A percentile compares a stretch with the other conserved stretches of the same genome.
Conservation (phyloP, 1,284 basidiomycete species). For the Ganoderma boninense region DNA sequence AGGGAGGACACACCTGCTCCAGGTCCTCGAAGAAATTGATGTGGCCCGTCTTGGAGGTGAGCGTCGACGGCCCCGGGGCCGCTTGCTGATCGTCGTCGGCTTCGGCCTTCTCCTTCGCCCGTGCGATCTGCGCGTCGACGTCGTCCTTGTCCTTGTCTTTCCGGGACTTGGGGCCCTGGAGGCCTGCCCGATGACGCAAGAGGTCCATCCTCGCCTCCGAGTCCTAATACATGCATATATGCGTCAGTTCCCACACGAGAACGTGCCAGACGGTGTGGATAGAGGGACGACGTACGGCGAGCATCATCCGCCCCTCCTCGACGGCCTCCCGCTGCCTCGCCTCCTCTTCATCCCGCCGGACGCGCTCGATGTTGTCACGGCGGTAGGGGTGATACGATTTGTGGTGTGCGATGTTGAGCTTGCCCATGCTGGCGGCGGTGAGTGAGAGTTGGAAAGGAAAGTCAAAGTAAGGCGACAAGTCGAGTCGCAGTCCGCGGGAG, state of each 20-base stretch:
- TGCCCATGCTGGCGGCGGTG: conserved; percentile 71
- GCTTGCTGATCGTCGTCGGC: too few species aligned
- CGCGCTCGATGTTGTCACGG: conserved; percentile 84
- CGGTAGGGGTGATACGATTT: conserved; percentile 91
- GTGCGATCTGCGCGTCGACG: conserved; percentile 13
- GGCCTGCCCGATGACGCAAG: conserved; percentile 67
- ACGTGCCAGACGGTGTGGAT: too few species aligned
- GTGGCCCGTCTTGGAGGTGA: conserved; percentile 58
- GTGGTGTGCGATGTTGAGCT: conserved; percentile 88
- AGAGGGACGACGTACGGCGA: conserved; percentile 67
- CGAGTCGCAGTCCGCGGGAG: too few species aligned
- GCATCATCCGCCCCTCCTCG: conserved; percentile 73
- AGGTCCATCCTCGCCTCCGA: conserved; percentile 80
- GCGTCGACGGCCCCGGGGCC: conserved; percentile 44
- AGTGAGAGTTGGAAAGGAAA: too few species aligned
- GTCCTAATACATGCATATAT: conserved; percentile 54
- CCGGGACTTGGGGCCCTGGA: conserved; percentile 34
- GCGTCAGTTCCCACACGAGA: neutral
- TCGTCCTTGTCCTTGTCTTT: conserved; percentile 39
- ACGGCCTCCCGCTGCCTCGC: conserved; percentile 69
- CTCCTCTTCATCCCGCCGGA: conserved; percentile 82
- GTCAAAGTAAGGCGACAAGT: too few species aligned
- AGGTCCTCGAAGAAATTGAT: conserved; percentile 84
- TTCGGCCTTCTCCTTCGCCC: conserved; percentile 48
- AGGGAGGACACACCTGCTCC: conserved; percentile 57